These are phyloP conservation scores for Aegle marmelos DNA, from an alignment of 345 rosid genomes.

Conservation along the genomic window DNA sequence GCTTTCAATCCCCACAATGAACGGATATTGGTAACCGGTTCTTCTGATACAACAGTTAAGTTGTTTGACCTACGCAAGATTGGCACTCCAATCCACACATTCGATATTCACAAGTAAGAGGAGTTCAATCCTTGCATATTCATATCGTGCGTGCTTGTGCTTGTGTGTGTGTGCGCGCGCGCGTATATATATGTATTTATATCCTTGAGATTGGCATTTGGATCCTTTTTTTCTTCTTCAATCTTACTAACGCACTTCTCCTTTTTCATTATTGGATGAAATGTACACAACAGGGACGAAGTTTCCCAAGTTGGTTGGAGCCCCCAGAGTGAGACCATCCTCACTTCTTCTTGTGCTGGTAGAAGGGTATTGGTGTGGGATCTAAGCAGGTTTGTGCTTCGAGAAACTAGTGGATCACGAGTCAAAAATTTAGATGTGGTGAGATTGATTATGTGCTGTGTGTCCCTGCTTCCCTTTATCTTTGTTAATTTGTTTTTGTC, in stretches of 20 bases:
- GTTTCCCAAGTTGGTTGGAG: conserved; percentile 99
- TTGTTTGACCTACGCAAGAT: conserved; percentile 90
- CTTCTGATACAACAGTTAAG: conserved; percentile 96
- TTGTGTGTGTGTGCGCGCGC: no score
- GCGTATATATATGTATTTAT: no score
- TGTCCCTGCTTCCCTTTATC: background rate
- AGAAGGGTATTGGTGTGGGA: conserved; percentile 99
- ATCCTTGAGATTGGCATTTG: background rate
- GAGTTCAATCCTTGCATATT: background rate
- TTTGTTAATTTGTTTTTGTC: background rate
- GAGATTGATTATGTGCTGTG: no score
- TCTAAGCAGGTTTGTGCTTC: conserved; percentile 76
- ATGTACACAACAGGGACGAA: conserved; percentile 60
- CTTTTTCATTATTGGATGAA: background rate
- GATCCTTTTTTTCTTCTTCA: background rate
- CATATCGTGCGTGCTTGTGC: no score
- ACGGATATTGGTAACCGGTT: conserved; percentile 96
- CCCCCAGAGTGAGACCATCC: conserved; percentile 88
- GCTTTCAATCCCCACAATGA: conserved; percentile 98
- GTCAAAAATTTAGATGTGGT: background rate
- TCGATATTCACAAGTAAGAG: conserved; percentile 90
- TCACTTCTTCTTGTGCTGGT: conserved; percentile 98
- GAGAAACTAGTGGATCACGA: no score
- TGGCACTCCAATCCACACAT: conserved; percentile 78
- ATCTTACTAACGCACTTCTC: background rate